Base-by-base conservation (phyloP, 225 moss, liverwort and hornwort genomes). In the Bryum argenteum region DNA sequence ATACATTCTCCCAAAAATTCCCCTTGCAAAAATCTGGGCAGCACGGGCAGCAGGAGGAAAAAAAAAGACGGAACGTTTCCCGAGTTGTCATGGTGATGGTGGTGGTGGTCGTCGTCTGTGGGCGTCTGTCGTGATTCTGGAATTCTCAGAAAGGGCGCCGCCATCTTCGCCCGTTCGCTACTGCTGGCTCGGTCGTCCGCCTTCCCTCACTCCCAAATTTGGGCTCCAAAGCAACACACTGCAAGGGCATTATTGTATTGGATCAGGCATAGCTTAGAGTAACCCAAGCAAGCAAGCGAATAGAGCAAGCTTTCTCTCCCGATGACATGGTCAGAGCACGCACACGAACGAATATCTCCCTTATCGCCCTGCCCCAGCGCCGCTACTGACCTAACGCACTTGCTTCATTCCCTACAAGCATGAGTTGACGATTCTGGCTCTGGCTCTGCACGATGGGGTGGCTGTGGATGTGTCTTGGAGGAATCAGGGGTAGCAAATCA, bases 381-480 rank as follows among this genome's bases (percentile, higher is more conserved):
- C 64, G 43, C 28, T n/a, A 18, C 33, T n/a, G 51, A 52, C 66
- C 66, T 37, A 66, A 51, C 20, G 33, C 37, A 47, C 33, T 43
- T 43, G 43, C 26, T 26, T 26, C 4, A 4, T 33, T 33, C 33
- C 33, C 33, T 13, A 48, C 38, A 8, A 55, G 48, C 15, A 17
- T 48, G 13, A 48, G 48, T 48, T 48, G 6, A 79, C 69, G 78
- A 72, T 19, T 54, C 44, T 18, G 13, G 15, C 4, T 8, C 54
- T 37, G 76, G 8, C 23, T 20, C 22, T 19, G 26, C 51, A 37
- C 43, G 69, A 83, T 83, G 83, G 83, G 83, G 79, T 83, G 83
- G 79, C 70, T 83, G 39, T 83, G 79, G 83, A 83, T 73, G 72
- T 83, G 83, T 28, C 73, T 83, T 3, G 83, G 83, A 33, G 33